A percentile compares a stretch with the other conserved stretches of the same genome.
Conservation (phyloP, 2,329 filamentous ascomycete species). For the Thielaviopsis punctulata region DNA sequence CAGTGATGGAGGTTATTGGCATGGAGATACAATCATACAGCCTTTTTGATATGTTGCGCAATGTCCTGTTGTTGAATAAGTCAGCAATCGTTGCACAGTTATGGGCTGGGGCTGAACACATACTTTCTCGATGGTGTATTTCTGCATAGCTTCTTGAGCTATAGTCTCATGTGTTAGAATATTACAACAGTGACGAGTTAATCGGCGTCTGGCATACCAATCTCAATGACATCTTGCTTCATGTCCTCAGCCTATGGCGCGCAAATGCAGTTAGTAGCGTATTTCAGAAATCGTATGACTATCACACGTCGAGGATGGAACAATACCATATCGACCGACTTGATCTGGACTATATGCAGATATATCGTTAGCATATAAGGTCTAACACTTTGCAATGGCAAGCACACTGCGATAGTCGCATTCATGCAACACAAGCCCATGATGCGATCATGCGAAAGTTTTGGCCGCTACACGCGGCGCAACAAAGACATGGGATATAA, state of each 20-base stretch:
- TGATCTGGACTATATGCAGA: slow-evolving; percentile 62
- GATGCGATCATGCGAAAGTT: neutral
- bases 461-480: too few species aligned
- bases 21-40: slow-evolving; percentile 31
- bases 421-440: neutral
- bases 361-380: neutral
- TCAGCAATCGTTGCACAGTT: neutral
- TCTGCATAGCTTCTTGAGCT: slow-evolving; percentile 48
- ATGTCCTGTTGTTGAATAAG: slow-evolving; percentile 51
- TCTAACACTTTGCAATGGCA: neutral
- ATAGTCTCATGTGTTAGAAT: slow-evolving; percentile 13
- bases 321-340: slow-evolving; percentile 93
- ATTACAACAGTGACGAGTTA: neutral
- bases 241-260: slow-evolving; percentile 71
- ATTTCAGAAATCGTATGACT: neutral
- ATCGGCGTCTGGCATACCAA: slow-evolving; percentile 47
- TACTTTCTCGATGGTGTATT: slow-evolving; percentile 46
- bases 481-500: neutral
- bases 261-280: neutral
- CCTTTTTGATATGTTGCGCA: slow-evolving; percentile 87
- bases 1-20: neutral
- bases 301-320: neutral
- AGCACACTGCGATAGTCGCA: neutral
- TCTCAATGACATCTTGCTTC: slow-evolving; percentile 88
- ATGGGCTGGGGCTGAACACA: neutral